Evolutionary conservation across 2,329 filamentous ascomycete genomes (phyloP).

Genomic region (Cadophora sp.): DNA sequence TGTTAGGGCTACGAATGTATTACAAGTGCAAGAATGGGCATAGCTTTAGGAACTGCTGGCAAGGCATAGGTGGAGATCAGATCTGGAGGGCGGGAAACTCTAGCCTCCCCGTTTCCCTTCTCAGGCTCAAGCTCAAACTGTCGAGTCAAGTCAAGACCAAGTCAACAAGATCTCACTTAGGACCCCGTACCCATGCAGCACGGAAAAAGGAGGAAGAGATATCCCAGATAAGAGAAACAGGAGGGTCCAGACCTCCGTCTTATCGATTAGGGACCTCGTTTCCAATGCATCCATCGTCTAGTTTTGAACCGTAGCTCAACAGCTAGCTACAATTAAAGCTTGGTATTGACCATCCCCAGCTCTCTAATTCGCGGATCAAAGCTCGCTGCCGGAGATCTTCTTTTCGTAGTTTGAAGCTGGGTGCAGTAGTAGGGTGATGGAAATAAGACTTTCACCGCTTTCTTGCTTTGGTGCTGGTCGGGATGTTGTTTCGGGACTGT

Average conservation of each 20-base stretch:
- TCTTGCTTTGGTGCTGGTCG: not conserved
- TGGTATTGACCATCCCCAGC: not conserved
- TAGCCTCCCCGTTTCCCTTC: not conserved
- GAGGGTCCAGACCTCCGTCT: not conserved
- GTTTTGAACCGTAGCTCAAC: not conserved
- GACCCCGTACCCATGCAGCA: not conserved
- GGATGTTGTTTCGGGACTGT: not conserved
- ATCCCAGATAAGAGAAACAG: not conserved
- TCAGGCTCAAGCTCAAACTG: not conserved
- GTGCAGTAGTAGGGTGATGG: not conserved
- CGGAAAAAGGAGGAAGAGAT: not conserved
- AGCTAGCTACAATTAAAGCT: not conserved
- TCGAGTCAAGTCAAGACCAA: not conserved
- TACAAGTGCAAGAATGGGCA: not conserved
- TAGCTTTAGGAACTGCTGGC: constrained; percentile 17
- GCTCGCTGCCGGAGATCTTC: constrained; percentile 7
- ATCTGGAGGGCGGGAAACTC: not conserved
- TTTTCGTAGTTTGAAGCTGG: not conserved
- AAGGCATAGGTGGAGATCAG: not conserved
- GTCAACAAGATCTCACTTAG: not conserved
- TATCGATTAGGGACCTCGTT: not conserved
- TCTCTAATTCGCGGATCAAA: constrained; percentile 4
- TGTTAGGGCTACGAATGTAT: not conserved
- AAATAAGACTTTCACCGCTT: constrained; percentile 14
- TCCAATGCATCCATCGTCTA: not conserved